Conservation (phyloP, 2,329 filamentous ascomycete genomes). For the Alternaria ethzedia region DNA sequence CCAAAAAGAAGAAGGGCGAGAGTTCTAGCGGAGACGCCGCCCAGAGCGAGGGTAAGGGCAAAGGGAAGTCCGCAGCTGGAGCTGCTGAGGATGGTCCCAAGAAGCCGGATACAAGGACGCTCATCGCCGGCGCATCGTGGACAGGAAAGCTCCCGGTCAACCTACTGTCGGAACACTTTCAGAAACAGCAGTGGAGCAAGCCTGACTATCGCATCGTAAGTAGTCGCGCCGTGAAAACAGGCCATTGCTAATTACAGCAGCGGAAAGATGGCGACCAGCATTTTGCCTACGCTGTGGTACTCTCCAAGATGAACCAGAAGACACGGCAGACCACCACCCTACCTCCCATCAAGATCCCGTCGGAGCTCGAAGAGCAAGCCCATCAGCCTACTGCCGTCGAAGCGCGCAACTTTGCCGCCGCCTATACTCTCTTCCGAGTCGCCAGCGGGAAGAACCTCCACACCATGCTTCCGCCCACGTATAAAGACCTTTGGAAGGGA, state of each 20-base stretch:
- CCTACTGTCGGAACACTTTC: slow-evolving; percentile 90
- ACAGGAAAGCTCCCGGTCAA: slow-evolving; percentile 96
- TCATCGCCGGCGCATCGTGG: slow-evolving; percentile 96
- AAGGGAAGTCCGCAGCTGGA: slow-evolving; percentile 38
- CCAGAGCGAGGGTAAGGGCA: slow-evolving; percentile 36
- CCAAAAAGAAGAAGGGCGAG: slow-evolving; percentile 50
- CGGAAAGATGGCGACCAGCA: slow-evolving; percentile 77
- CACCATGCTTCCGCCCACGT: slow-evolving; percentile 89
- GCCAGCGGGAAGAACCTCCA: slow-evolving; percentile 96
- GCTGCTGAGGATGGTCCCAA: slow-evolving; percentile 55
- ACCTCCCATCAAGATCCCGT: slow-evolving; percentile 81
- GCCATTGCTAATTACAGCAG: slow-evolving; percentile 38
- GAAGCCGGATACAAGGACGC: slow-evolving; percentile 69
- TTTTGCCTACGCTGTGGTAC: slow-evolving; percentile 75
- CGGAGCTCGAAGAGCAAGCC: slow-evolving; percentile 76
- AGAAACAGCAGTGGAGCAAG: slow-evolving; percentile 94
- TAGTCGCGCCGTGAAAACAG: background rate
- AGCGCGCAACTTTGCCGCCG: slow-evolving; percentile 90
- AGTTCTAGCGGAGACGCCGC: slow-evolving; percentile 13
- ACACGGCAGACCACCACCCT: slow-evolving; percentile 78
- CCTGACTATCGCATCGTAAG: slow-evolving; percentile 85
- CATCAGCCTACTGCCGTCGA: slow-evolving; percentile 81
- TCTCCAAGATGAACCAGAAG: slow-evolving; percentile 77
- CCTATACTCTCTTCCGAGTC: slow-evolving; percentile 88
- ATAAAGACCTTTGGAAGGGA: slow-evolving; percentile 87